Base-by-base conservation (phyloP, 2,329 filamentous ascomycete species). In the Venturia oleaginea region DNA sequence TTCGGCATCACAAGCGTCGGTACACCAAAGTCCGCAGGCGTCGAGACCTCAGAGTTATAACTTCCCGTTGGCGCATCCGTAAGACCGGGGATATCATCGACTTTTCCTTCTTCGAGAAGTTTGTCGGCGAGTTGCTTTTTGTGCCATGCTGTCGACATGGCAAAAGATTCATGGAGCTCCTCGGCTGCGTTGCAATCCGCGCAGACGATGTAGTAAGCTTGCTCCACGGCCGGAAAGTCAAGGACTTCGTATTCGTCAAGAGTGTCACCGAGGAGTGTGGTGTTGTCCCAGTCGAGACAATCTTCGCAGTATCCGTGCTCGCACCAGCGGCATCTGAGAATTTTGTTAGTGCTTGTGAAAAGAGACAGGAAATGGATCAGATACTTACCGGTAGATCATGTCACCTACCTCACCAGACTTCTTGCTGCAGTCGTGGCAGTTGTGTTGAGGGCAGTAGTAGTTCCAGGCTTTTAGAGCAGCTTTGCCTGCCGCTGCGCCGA, bases 361-460 rank as follows among this genome's bases (percentile, higher is more conserved):
- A 46, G 11, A 42, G 11, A 48, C 13, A 22, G 13, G 24, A 4
- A 3, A 27, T 32, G n/a, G n/a, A n/a, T 34, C 3, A 43, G 32
- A n/a, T 55, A 27, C 48, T 55, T 57, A 63, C 62, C 80, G 77
- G 70, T 79, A 81, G 32, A 81, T 75, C 65, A 82, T 71, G 15
- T 79, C 80, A 1, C 79, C 80, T 2, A 78, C 79, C 40, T 80
- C 77, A 0, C 71, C 71, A 0, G 82, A 83, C 64, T 80, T 81
- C 68, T 81, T 81, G 1, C 73, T 72, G 66, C 84, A 86, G 48
- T 81, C 78, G 2, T 68, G 71, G 67, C 84, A 86, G 54, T 78
- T 72, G 67, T 87, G 84, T 55, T 85, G 82, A 0, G 82, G 74
- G 66, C 84, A 87, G 66, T 76, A 76, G 67, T 83, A 84, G n/a